Base-by-base conservation (phyloP, 495 filamentous ascomycete genomes). In the Penicillium subrubescens region DNA sequence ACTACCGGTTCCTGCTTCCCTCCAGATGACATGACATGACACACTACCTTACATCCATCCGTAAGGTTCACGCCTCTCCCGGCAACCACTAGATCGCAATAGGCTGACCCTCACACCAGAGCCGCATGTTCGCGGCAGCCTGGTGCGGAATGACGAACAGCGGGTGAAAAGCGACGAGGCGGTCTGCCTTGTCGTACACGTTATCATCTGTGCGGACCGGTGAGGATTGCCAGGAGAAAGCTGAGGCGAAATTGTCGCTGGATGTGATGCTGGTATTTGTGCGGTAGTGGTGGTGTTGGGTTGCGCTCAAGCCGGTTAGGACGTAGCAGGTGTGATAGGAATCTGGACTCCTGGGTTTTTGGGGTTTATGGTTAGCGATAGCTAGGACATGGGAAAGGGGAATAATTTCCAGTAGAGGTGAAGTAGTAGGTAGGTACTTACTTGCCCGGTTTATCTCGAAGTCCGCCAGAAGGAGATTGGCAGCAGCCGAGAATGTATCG, bases 391-490 rank as follows among this genome's bases (percentile, higher is more conserved):
- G 37, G 23, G 14, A 46, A 27, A 37, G 25, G 29, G 54, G 11
- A 39, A 37, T 34, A 1, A 31, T 21, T 50, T 27, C n/a, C n/a
- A n/a, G n/a, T n/a, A n/a, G n/a, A n/a, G n/a, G n/a, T n/a, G n/a
- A n/a, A n/a, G n/a, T n/a, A n/a, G n/a, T n/a, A 21, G 48, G 27
- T 33, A 27, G 23, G 48, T 31, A 87, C 90, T 79, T 83, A 95
- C 91, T 93, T 92, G 72, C 87, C 87, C 14, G 95, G 95, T 79
- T 99, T 99, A 78, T 99, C 95, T 69, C 94, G 86, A 72, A 99
- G 80, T 0, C 96, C 95, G 43, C 94, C 95, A 48, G 83, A 79
- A 65, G 85, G 80, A 27, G 86, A 84, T 76, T 99, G 95, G 70
- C 92, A 94, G 72, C 94, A 97, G 50, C 83, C 86, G 21, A 99